Percentiles rank a stretch among this genome's conserved stretches.
Conservation (phyloP, 768 basidiomycete species). For the Amanita exitialis region DNA sequence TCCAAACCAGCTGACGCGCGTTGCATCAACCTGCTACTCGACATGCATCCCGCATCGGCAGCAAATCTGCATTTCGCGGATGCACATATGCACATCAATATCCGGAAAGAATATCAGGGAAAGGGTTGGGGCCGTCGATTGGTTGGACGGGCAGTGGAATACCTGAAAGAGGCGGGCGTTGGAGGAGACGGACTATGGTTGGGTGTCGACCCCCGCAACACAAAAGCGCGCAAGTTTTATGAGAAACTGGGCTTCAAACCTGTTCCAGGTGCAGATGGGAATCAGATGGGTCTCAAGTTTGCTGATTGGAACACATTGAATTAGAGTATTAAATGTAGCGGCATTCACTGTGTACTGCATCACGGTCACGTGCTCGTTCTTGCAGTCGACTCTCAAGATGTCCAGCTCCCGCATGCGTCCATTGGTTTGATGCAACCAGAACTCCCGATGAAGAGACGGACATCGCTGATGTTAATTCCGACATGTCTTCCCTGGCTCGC, state of each 20-base stretch:
- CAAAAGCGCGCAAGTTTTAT: constrained; percentile 52
- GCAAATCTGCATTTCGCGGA: constrained; percentile 55
- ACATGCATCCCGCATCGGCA: constrained; percentile 35
- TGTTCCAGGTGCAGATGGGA: constrained; percentile 41
- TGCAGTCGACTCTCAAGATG: not conserved
- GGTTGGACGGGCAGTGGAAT: constrained; percentile 41
- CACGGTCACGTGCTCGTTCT: not conserved
- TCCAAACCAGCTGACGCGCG: constrained; percentile 32
- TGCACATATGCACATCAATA: constrained; percentile 71
- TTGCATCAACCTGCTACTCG: constrained; percentile 30
- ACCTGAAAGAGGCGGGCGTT: constrained; percentile 40
- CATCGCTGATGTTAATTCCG: not conserved
- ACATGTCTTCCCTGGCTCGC: not conserved
- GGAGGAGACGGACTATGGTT: constrained; percentile 45
- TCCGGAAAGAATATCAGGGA: constrained; percentile 55
- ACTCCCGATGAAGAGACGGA: not conserved
- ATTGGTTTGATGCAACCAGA: not conserved
- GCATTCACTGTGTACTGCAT: too few species aligned
- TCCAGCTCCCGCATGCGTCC: not conserved
- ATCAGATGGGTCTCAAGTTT: constrained; percentile 47
- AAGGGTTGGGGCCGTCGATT: constrained; percentile 65
- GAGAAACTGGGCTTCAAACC: constrained; percentile 46
- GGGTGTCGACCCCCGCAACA: constrained; percentile 57
- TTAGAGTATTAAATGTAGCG: too few species aligned
- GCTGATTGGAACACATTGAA: constrained; percentile 19